A percentile compares a stretch with the other conserved stretches of the same genome.
phyloP scores from a whole-genome alignment of 345 rosid species.

The Nasturtium officinale region DNA sequence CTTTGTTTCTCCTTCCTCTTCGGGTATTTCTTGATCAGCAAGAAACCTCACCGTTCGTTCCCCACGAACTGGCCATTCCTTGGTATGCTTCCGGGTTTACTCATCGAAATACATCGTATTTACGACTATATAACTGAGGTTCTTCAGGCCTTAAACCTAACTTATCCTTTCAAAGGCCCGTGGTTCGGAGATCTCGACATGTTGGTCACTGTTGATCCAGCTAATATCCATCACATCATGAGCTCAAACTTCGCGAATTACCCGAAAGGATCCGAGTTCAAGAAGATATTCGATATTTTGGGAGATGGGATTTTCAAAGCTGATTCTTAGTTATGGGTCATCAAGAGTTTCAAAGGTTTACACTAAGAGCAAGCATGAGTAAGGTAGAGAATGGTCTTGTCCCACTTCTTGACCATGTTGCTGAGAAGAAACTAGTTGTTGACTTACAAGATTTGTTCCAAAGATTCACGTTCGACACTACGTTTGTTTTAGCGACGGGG shows the following conservation, averaged over 20 bases:
- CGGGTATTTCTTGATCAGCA: background rate
- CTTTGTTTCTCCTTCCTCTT: slow-evolving; percentile 16
- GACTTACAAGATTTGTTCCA: slow-evolving; percentile 54
- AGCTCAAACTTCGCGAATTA: slow-evolving; percentile 43
- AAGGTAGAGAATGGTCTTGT: slow-evolving; percentile 38
- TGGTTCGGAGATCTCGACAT: slow-evolving; percentile 31
- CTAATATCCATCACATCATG: slow-evolving; percentile 42
- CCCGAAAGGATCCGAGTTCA: slow-evolving; percentile 46
- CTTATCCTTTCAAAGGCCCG: slow-evolving; percentile 39
- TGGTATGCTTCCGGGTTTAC: slow-evolving; percentile 38
- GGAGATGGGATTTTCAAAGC: slow-evolving; percentile 43
- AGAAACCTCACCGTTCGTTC: slow-evolving; percentile 23
- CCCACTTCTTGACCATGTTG: slow-evolving; percentile 39
- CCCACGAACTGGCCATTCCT: slow-evolving; percentile 35
- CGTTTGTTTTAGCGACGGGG: slow-evolving; percentile 47
- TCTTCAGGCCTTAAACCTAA: slow-evolving; percentile 32
- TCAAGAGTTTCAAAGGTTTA: slow-evolving; percentile 33
- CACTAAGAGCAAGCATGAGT: slow-evolving; percentile 26
- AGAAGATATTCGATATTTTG: slow-evolving; percentile 38
- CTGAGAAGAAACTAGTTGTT: slow-evolving; percentile 21
- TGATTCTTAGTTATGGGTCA: slow-evolving; percentile 43
- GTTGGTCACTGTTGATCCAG: slow-evolving; percentile 34
- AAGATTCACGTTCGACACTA: slow-evolving; percentile 49
- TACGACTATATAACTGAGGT: slow-evolving; percentile 37
- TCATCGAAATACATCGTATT: slow-evolving; percentile 30